Conservation (phyloP, 768 basidiomycete genomes). For the Tulasnella calospora region DNA sequence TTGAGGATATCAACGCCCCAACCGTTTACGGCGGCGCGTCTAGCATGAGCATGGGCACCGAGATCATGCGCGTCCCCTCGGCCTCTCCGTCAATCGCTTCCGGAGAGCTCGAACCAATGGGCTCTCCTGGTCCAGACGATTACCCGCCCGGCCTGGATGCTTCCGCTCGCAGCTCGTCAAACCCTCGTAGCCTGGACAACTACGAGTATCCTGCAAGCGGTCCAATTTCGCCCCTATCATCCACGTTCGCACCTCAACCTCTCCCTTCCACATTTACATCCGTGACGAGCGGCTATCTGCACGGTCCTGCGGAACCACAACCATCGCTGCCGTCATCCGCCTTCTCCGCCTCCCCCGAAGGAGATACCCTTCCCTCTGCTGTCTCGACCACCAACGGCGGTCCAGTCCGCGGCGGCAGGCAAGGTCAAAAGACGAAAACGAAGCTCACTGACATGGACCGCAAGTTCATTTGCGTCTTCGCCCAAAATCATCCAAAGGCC, state of each 20-base stretch:
- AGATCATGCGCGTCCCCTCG: slow-evolving; percentile 25
- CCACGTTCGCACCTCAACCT: slow-evolving; percentile 10
- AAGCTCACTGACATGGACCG: slow-evolving; percentile 66
- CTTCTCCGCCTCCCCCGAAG: background rate
- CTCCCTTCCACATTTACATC: slow-evolving; percentile 19
- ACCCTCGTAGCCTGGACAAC: slow-evolving; percentile 12
- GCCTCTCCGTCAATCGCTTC: slow-evolving; percentile 25
- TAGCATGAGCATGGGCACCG: slow-evolving; percentile 8
- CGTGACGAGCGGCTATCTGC: slow-evolving; percentile 20
- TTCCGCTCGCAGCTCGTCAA: slow-evolving; percentile 20
- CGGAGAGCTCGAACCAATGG: slow-evolving; percentile 11
- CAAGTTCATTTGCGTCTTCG: slow-evolving; percentile 67
- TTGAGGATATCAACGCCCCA: background rate
- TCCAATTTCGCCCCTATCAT: slow-evolving; percentile 21
- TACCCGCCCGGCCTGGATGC: background rate
- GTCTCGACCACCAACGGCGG: background rate
- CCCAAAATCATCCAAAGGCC: slow-evolving; percentile 56
- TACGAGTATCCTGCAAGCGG: slow-evolving; percentile 21
- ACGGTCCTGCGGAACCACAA: background rate
- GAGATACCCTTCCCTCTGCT: slow-evolving; percentile 4
- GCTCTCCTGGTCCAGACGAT: slow-evolving; percentile 21
- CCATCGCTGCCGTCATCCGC: background rate
- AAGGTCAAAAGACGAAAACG: slow-evolving; percentile 29
- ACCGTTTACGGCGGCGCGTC: slow-evolving; percentile 9
- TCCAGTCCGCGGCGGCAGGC: slow-evolving; percentile 2